A percentile compares a stretch with the other conserved stretches of the same genome.
Evolutionary conservation across 352 stramenopile genomes (phyloP).

Genomic region (Pythium pyrilobum): DNA sequence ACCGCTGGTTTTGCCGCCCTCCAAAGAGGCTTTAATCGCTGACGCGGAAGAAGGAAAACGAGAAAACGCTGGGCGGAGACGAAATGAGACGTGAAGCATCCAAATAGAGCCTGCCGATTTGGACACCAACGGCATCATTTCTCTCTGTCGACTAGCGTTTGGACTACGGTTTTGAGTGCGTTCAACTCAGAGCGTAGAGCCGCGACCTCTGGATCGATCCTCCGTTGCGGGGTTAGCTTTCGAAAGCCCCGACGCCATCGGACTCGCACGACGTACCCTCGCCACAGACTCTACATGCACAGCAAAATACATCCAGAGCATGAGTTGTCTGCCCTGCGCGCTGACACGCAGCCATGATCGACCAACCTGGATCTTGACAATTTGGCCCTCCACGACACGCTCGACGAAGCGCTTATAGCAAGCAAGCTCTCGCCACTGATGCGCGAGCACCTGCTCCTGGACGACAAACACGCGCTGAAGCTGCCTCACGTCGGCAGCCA

Average conservation of each 20-base stretch:
- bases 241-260: neutral
- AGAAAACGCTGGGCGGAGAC: neutral
- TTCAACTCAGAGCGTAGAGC: slow-evolving; percentile 2
- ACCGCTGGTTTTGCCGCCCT: slow-evolving; percentile 6
- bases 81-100: no score
- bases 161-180: slow-evolving; percentile 1
- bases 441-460: slow-evolving; percentile 32
- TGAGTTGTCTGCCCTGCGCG: no score
- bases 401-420: slow-evolving; percentile 14
- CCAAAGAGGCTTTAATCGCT: neutral
- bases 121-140: no score
- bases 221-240: neutral
- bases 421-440: slow-evolving; percentile 19
- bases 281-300: slow-evolving; percentile 14
- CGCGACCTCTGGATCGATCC: neutral
- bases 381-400: neutral
- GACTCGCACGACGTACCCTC: slow-evolving; percentile 8
- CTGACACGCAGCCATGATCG: neutral
- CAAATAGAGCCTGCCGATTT: no score
- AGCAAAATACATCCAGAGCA: neutral
- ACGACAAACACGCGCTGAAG: slow-evolving; percentile 44
- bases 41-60: neutral
- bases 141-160: neutral
- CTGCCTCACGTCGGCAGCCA: slow-evolving; percentile 28
- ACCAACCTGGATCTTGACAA: slow-evolving; percentile 25